Percentiles rank a stretch among this genome's conserved stretches.
Evolutionary conservation across 164 flowering plant genomes (phyloP).

Genomic region (Vitis rupestris): DNA sequence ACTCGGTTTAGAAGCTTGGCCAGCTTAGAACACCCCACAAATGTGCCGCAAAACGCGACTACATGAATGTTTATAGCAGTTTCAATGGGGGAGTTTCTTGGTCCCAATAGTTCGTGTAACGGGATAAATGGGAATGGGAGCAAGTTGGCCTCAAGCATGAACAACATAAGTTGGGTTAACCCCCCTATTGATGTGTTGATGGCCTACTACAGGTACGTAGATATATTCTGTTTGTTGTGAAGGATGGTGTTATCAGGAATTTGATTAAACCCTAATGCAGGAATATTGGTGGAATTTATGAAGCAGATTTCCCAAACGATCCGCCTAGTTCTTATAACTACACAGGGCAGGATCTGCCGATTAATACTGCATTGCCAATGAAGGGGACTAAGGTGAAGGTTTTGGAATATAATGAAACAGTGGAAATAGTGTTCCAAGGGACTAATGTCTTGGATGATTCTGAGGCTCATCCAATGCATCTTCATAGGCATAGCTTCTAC

Average conservation of each 20-base stretch:
- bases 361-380: too few species aligned
- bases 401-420: slow-evolving; percentile 7
- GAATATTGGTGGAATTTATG: too few species aligned
- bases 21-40: slow-evolving; percentile 16
- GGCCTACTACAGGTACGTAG: slow-evolving; percentile 3
- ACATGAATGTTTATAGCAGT: slow-evolving; percentile 11
- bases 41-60: slow-evolving; percentile 14
- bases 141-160: slow-evolving; percentile 15
- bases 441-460: background rate
- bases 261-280: too few species aligned
- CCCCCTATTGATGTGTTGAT: slow-evolving; percentile 1
- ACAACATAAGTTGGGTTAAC: slow-evolving; percentile 6
- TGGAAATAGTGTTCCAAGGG: slow-evolving; percentile 19
- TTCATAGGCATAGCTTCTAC: slow-evolving; percentile 26
- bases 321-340: slow-evolving; percentile 13
- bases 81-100: slow-evolving; percentile 12
- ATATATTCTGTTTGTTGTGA: too few species aligned
- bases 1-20: slow-evolving; percentile 18
- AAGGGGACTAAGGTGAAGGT: slow-evolving; percentile 15
- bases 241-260: too few species aligned
- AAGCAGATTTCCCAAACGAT: slow-evolving; percentile 4
- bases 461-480: slow-evolving; percentile 22
- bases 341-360: background rate
- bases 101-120: slow-evolving; percentile 8
- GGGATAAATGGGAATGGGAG: slow-evolving; percentile 2